phyloP scores from a whole-genome alignment of 192 early-diverging fungal genomes.

The Jimgerdemannia lactiflua region DNA sequence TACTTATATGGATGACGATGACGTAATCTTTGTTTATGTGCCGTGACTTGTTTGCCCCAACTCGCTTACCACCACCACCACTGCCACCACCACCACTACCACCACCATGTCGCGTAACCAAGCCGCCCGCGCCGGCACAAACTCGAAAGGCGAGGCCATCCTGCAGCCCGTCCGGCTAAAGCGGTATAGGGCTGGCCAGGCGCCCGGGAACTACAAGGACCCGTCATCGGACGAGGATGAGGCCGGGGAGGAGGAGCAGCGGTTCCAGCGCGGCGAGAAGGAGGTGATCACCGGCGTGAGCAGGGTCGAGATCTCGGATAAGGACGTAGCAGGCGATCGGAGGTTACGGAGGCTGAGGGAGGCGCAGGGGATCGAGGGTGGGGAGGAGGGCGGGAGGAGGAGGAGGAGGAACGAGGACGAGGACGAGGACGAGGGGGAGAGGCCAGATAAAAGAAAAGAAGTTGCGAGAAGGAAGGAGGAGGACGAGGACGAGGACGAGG shows the following conservation, averaged over 20 bases:
- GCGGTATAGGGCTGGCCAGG: conserved; percentile 57
- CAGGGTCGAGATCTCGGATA: conserved; percentile 42
- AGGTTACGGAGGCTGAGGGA: conserved; percentile 44
- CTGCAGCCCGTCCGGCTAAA: conserved; percentile 21
- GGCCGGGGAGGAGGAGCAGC: conserved; percentile 43
- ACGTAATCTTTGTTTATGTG: no score
- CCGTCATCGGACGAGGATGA: conserved; percentile 48
- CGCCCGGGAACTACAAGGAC: conserved; percentile 50
- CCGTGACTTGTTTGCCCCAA: no score
- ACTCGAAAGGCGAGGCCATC: conserved; percentile 5
- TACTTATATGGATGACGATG: no score
- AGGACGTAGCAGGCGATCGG: conserved; percentile 36
- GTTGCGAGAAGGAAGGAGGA: conserved; percentile 11
- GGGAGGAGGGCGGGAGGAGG: conserved; percentile 27
- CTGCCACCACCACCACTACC: no score
- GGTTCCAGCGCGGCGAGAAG: conserved; percentile 25
- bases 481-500: conserved; percentile 51
- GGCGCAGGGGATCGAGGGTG: conserved; percentile 14
- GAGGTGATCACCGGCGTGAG: conserved; percentile 40
- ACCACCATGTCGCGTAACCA: conserved; percentile 3
- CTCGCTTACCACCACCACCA: no score
- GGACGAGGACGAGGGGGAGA: conserved; percentile 9
- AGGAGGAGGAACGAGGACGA: conserved; percentile 18
- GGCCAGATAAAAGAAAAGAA: conserved; percentile 4
- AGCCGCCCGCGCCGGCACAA: no score